phyloP scores from a whole-genome alignment of 371 early-diverging fungal species.

The Mucor ambiguus region DNA sequence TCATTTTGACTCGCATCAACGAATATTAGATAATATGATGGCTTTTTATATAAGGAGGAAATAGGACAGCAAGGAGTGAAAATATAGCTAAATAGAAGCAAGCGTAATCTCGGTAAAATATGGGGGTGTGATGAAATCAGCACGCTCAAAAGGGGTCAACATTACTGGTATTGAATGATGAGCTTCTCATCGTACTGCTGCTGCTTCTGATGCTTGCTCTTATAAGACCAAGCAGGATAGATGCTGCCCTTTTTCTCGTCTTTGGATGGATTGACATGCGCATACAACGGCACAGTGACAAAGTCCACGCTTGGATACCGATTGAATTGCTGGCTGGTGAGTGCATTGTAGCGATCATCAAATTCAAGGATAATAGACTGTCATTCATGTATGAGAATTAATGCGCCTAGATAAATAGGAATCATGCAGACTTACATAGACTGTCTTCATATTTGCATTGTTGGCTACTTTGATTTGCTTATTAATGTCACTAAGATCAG shows the following conservation, averaged over 20 bases:
- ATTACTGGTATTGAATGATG: conserved; percentile 16
- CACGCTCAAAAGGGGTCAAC: not conserved
- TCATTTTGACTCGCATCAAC: not conserved
- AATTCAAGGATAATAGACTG: conserved; percentile 36
- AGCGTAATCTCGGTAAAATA: not conserved
- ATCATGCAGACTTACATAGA: conserved; percentile 23
- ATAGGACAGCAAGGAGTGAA: not conserved
- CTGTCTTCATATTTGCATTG: conserved; percentile 7
- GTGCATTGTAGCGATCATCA: conserved; percentile 34
- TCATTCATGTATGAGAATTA: not conserved
- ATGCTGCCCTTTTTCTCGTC: not conserved
- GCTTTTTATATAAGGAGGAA: not conserved
- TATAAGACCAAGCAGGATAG: not conserved
- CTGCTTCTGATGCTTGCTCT: not conserved
- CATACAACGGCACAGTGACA: conserved; percentile 31
- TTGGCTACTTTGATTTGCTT: conserved; percentile 9
- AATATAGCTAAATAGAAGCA: not conserved
- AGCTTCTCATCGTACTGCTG: conserved; percentile 24
- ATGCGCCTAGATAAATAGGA: not conserved
- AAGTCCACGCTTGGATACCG: conserved; percentile 29
- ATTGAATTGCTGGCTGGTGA: conserved; percentile 28
- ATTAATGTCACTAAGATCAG: conserved; percentile 12
- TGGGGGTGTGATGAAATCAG: too few relatives aligned
- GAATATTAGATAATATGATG: not conserved
- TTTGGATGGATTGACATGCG: conserved; percentile 15